These are phyloP conservation scores for Neurospora sp. DNA, from an alignment of 495 filamentous ascomycete species.

Conservation along the genomic window DNA sequence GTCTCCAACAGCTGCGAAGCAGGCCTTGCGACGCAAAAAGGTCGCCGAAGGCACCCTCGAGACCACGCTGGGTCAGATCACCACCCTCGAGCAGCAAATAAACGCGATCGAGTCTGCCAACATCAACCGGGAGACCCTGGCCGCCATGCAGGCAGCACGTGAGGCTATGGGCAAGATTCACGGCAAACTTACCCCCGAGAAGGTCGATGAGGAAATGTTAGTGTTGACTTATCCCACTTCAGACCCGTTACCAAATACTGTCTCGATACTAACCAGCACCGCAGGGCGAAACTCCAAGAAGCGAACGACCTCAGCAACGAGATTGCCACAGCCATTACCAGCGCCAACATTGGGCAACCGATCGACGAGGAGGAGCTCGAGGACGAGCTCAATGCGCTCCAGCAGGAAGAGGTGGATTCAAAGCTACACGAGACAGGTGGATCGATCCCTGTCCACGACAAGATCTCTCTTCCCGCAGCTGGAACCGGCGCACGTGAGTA, in stretches of 20 bases:
- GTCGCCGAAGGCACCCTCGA: constrained; percentile 79
- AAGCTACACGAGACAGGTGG: constrained; percentile 81
- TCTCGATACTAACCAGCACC: constrained; percentile 14
- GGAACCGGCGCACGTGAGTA: constrained; percentile 64
- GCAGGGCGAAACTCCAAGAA: constrained; percentile 85
- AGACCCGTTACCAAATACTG: background rate
- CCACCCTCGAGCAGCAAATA: constrained; percentile 89
- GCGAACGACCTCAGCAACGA: constrained; percentile 89
- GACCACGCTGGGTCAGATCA: constrained; percentile 80
- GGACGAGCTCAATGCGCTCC: constrained; percentile 62
- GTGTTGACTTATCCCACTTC: constrained; percentile 23
- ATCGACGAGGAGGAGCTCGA: constrained; percentile 83
- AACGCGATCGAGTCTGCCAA: constrained; percentile 96
- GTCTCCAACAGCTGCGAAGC: constrained; percentile 61
- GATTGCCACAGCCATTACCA: constrained; percentile 75
- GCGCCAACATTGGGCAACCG: constrained; percentile 54
- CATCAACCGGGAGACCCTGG: constrained; percentile 93
- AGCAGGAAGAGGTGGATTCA: constrained; percentile 82
- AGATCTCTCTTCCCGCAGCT: constrained; percentile 62
- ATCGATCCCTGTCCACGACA: constrained; percentile 54
- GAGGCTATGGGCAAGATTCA: constrained; percentile 89
- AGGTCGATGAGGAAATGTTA: constrained; percentile 93
- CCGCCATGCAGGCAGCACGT: constrained; percentile 84
- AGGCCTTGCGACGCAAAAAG: constrained; percentile 93
- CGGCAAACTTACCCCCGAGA: constrained; percentile 76